Evolutionary conservation across 2,329 filamentous ascomycete genomes (phyloP), one percentile per base, ranked within the genome.

Genomic region (Aureobasidium zeae): DNA sequence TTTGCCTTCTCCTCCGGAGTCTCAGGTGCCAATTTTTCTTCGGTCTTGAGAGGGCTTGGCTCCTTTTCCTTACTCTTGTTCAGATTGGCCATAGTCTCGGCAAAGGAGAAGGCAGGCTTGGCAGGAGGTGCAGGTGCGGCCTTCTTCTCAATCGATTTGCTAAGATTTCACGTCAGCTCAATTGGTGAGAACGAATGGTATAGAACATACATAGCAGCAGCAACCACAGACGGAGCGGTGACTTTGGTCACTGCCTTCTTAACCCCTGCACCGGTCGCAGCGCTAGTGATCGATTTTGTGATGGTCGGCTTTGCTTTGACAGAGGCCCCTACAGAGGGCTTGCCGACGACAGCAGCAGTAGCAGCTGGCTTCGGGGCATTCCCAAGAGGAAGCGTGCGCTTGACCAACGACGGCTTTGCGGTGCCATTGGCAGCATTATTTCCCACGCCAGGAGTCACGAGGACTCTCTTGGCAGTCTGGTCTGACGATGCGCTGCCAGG

Each of bases 1-100:
- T 77, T 82, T 2, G 70, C 66, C 53, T 71, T 79, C 56, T 86
- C 73, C 53, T 84, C 80, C 0, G 77, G 66, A 0, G 80, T 86
- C 58, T 88, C 83, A 0, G 70, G 65, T 0, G 68, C 63, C 13
- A 59, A 57, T 46, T 64, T 66, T 49, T 77, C 76, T 51, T 77
- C 75, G 0, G 71, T 63, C 45, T 74, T 72, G 3, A 66, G 61
- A 4, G 52, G 49, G 15, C 41, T 51, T 7, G 48, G 45, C 11
- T 68, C 69, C 55, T 68, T 61, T 48, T 67, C 65, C 36, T 70
- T 61, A 45, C 75, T 70, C 51, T 78, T 78, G 36, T 69, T 64
- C 12, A 63, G 48, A 35, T 61, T 62, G 9, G 58, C 57, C 54
- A 64, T 62, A 2, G 60, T 63, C 29, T 61, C 58, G 8, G 59